Base-by-base conservation (phyloP, 164 flowering plant species). In the Stephania yunnanensis region DNA sequence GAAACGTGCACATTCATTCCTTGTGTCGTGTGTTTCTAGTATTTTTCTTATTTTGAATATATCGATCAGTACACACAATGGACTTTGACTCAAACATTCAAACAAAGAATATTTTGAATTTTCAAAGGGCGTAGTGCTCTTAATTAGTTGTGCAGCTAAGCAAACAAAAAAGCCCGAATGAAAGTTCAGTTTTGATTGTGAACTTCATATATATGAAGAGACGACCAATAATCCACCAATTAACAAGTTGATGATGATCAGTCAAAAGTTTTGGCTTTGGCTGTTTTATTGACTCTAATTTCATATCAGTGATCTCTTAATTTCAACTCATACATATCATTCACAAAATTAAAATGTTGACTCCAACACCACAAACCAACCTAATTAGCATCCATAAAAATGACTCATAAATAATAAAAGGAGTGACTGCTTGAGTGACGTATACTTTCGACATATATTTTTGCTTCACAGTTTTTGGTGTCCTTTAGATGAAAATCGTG, bases 221-320 rank as follows among this genome's bases (percentile, higher is more conserved):
- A 15, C 15, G 20, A 58, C 64, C 64, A 58, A 58, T 58, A 58
- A 58, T 58, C 64, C 64, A 58, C 64, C 5, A 58, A 58, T 58
- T 3, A 58, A 15, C 19, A 3, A 58, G 63, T 55, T 55, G 15
- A 36, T 36, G 63, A 7, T 55, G 15, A 36, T 36, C 42, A 58
- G 64, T 58, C 64, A 58, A 58, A 19, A 58, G 20, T 15, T 58
- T 58, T 58, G 64, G 64, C 64, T 58, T 58, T 58, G 64, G 64
- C 64, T 58, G 64, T 58, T 58, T 58, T 58, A 58, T 58, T 6
- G 64, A 58, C 64, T 12, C 20, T 58, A 58, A 12, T 55, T 15
- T 55, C 64, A 58, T 58, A 58, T 58, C 64, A 58, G 17, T 58
- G 19, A 6, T 58, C 19, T n/a, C 64, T 10, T 15, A 58, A 15